phyloP scores from a whole-genome alignment of 2,329 filamentous ascomycete genomes.

The Fusarium sp. region DNA sequence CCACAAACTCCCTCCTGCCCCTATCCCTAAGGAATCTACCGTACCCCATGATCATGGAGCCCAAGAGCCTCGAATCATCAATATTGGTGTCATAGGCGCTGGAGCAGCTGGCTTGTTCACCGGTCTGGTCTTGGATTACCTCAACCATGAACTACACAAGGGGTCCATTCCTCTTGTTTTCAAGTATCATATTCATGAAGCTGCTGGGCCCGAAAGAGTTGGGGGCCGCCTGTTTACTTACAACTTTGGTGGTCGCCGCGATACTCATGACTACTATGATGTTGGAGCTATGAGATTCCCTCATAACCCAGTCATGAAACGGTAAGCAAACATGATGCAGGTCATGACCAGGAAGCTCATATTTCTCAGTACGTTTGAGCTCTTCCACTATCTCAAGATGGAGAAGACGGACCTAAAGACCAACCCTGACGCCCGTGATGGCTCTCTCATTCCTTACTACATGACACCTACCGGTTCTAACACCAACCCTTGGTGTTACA shows the following conservation, averaged over 20 bases:
- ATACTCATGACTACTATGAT: slow-evolving; percentile 31
- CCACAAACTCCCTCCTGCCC: neutral
- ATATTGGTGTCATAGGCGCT: slow-evolving; percentile 22
- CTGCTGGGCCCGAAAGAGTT: neutral
- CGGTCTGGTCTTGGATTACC: slow-evolving; percentile 16
- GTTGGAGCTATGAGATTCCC: slow-evolving; percentile 35
- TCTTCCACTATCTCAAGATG: slow-evolving; percentile 1
- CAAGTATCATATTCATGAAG: slow-evolving; percentile 29
- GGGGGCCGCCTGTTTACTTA: slow-evolving; percentile 35
- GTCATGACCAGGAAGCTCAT: neutral
- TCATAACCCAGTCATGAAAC: slow-evolving; percentile 21
- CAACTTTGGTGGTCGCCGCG: slow-evolving; percentile 8
- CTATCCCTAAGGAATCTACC: neutral
- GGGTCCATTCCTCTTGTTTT: neutral
- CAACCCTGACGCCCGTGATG: slow-evolving; percentile 7
- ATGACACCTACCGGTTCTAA: neutral
- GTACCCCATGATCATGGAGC: slow-evolving; percentile 2
- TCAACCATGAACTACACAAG: slow-evolving; percentile 4
- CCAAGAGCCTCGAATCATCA: neutral
- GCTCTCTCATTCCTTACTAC: slow-evolving; percentile 18
- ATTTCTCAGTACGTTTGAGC: neutral
- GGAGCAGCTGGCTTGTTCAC: slow-evolving; percentile 26
- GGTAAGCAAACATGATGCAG: neutral
- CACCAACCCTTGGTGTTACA: slow-evolving; percentile 25
- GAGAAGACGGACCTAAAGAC: slow-evolving; percentile 7